Base-by-base conservation (phyloP, 2,329 filamentous ascomycete genomes). In the Pseudopithomyces maydicus region DNA sequence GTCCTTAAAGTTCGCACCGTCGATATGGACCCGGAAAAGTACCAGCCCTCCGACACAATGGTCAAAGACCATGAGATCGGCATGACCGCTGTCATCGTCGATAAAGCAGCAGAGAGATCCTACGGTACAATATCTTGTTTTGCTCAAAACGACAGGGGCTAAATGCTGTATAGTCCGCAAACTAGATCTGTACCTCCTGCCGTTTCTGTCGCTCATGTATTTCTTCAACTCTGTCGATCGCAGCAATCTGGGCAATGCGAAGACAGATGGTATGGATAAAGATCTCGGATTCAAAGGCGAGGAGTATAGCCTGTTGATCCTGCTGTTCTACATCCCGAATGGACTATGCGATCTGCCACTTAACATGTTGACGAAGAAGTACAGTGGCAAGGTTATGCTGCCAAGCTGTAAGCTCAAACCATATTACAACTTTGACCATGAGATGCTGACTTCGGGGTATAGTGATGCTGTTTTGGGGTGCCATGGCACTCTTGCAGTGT, bases 261-360 rank as follows among this genome's bases (percentile, higher is more conserved):
- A 84, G 57, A 84, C 81, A 0, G 80, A 82, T 52, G 80, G 80
- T 5, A 70, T 80, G 35, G 76, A 79, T n/a, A 62, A 67, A 17
- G 81, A 83, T 46, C 70, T 76, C 47, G 72, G 60, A 54, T 82
- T 79, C 56, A 76, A 65, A 0, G 79, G 77, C 11, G 73, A 81
- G 36, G 56, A 69, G 54, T 81, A 79, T 55, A 79, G 76, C 0
- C 63, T 81, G n/a, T 61, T 81, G 5, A 77, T 84, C 5, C 63
- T 83, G 2, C 67, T 84, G 0, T 84, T 84, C 59, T 82, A 83
- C 54, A 76, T 84, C 2, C 81, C 82, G 0, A 81, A 81, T 56
- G 80, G 80, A 0, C 63, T 83, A 1, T 80, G 75, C 50, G 80
- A 83, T 61, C 65, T 84, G 12, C 81, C 81, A 11, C 74, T 82